These are phyloP conservation scores for Colletotrichum sp. DNA, from an alignment of 2,329 filamentous ascomycete genomes.

Conservation along the genomic window DNA sequence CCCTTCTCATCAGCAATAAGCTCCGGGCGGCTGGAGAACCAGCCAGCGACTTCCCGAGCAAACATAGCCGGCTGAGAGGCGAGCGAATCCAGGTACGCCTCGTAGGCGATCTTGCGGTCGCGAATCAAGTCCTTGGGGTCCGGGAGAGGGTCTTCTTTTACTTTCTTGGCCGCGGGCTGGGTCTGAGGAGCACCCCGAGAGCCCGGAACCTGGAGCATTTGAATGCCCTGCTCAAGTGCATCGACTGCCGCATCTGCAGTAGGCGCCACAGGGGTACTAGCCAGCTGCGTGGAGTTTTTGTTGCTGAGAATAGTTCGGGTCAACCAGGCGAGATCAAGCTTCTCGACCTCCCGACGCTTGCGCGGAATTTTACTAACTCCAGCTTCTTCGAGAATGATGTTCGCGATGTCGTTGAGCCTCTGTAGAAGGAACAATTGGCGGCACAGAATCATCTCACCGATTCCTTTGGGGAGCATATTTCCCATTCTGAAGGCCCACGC, in stretches of 20 bases:
- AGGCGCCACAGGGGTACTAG: slow-evolving; percentile 33
- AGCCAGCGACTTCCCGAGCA: slow-evolving; percentile 35
- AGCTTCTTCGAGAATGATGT: slow-evolving; percentile 44
- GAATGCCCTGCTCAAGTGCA: slow-evolving; percentile 34
- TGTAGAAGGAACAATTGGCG: slow-evolving; percentile 43
- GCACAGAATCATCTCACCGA: slow-evolving; percentile 41
- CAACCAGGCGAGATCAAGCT: not conserved
- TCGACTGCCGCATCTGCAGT: slow-evolving; percentile 13
- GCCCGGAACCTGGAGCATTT: not conserved
- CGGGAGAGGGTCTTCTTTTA: slow-evolving; percentile 32
- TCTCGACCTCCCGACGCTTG: too few relatives aligned
- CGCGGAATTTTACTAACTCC: slow-evolving; percentile 26
- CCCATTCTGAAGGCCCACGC: slow-evolving; percentile 25
- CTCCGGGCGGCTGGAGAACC: slow-evolving; percentile 45
- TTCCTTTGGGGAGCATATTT: slow-evolving; percentile 29
- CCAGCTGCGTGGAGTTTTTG: too few relatives aligned
- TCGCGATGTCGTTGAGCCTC: slow-evolving; percentile 44
- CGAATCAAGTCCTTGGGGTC: slow-evolving; percentile 33
- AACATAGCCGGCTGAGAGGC: slow-evolving; percentile 36
- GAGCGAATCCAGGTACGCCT: slow-evolving; percentile 40
- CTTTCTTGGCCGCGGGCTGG: not conserved
- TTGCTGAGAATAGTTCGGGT: not conserved
- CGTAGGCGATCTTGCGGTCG: slow-evolving; percentile 36
- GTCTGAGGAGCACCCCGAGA: not conserved
- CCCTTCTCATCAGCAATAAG: slow-evolving; percentile 51